Base-by-base conservation (phyloP, 371 early-diverging fungal species). In the Chytridium lagenaria region DNA sequence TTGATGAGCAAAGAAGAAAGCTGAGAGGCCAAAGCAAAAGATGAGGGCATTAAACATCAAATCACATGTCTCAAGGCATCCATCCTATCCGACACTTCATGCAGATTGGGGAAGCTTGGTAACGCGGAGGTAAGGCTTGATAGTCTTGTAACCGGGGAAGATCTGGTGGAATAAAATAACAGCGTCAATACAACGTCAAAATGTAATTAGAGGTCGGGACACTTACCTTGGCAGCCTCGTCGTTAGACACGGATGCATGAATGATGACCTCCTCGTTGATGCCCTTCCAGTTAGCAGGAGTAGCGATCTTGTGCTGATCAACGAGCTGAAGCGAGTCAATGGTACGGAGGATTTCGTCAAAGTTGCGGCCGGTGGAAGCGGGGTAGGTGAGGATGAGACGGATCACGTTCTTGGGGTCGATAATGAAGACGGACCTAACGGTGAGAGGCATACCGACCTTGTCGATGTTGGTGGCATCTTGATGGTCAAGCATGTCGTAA, bases 401-500 rank as follows among this genome's bases (percentile, higher is more conserved):
- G 80, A 98, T 92, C 40, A 84, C 88, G 90, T 96, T 94, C 74
- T 90, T 88, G 73, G 96, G 94, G 83, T 95, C 98, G 61, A 98
- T 90, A 77, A 98, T 88, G 83, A 96, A 98, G 49, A 98, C 97
- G 33, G 93, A 90, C 67, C 98, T 93, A 72, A 97, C 93, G 37
- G 98, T 98, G 82, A 95, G 91, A 1, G 97, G 96, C 72, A 96
- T 86, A 68, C 97, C 98, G 74, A 89, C 89, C 75, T 77, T 82
- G 80, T 93, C 93, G 37, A 95, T 88, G 83, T 96, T 96, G 78
- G 94, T 92, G 40, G 91, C 81, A 81, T 96, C 98, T 84, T 95
- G 92, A 78, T 89, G 85, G 81, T 98, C 98, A 75, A 98, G 87
- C 98, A 97, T 98, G 76, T 93, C 95, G 87, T 96, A 97, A 33